Evolutionary conservation across 1,284 basidiomycete genomes (phyloP), one percentile per base, ranked within the genome.

Genomic region (Ceratobasidium sp.): DNA sequence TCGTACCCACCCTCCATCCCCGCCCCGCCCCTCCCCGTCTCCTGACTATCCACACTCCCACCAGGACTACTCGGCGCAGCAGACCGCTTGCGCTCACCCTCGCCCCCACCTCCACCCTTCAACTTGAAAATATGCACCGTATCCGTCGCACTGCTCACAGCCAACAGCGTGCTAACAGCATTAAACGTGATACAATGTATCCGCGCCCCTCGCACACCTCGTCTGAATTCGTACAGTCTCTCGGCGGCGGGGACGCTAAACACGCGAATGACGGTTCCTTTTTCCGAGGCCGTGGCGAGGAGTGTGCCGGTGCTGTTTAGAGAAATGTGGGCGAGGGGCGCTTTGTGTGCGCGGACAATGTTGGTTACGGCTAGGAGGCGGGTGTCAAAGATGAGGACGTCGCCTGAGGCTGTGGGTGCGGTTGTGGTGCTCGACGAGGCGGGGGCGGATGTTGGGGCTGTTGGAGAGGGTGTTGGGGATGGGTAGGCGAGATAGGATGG

Each of bases 61-160:
- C 89, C 87, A 1, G 90, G 90, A 81, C 92, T 93, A 59, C 66
- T 75, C 80, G 81, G 69, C 79, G 76, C 1, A 30, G 69, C 75
- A 5, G 35, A 30, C 35, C 76, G 7, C n/a, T 30, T 27, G 6
- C 76, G 55, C 54, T 64, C 60, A 33, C 20, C 44, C 41, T 78
- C 82, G 80, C n/a, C n/a, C n/a, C n/a, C n/a, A n/a, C 78, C 79
- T 68, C 80, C 85, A 81, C 75, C 85, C 79, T 80, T 90, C 4
- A 99, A 88, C 83, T 95, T 96, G 87, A 98, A 99, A 69, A 99
- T 94, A 85, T 99, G 98, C 48, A 99, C 96, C 10, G 97, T 99
- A 81, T 96, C 96, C 79, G 96, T 95, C 80, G 96, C 97, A 8
- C 91, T 94, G 82, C 93, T 94, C 7, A 98, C 97, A 2, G 95